These are phyloP conservation scores for Euphrasia confusa DNA, from an alignment of 257 asterid genomes.

Conservation along the genomic window DNA sequence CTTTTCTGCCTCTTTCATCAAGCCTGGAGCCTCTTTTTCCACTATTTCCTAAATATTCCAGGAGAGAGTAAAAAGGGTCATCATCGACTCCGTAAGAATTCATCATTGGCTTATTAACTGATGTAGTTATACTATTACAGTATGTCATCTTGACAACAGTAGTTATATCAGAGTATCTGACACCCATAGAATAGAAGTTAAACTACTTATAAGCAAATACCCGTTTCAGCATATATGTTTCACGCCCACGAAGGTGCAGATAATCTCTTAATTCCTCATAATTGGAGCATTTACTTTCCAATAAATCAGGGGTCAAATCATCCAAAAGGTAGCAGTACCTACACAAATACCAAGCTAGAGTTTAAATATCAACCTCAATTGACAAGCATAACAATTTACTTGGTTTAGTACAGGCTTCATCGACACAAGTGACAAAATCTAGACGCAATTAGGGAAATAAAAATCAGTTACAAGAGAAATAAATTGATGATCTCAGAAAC, in stretches of 20 bases:
- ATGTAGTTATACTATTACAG: background rate
- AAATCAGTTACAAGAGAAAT: background rate
- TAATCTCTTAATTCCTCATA: conserved; percentile 50
- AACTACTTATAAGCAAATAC: conserved; percentile 29
- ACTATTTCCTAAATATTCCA: conserved; percentile 55
- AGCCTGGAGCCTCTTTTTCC: conserved; percentile 91
- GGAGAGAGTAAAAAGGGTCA: background rate
- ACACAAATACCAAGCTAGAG: conserved; percentile 15
- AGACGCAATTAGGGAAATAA: no score
- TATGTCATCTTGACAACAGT: background rate
- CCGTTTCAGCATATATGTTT: conserved; percentile 83
- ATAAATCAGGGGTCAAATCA: conserved; percentile 51
- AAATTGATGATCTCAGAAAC: background rate
- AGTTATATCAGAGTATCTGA: background rate
- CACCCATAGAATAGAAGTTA: conserved; percentile 15
- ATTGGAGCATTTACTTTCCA: conserved; percentile 42
- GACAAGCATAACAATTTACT: background rate
- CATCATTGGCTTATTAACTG: background rate
- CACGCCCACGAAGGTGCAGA: conserved; percentile 65
- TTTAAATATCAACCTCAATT: conserved; percentile 13
- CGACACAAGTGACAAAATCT: no score
- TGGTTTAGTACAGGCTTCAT: no score
- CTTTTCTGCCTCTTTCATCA: conserved; percentile 98
- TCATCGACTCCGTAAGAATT: conserved; percentile 17
- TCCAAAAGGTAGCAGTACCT: conserved; percentile 69